These are phyloP conservation scores for Hirsutella minnesotensis DNA, from an alignment of 2,329 filamentous ascomycete genomes.

Conservation along the genomic window DNA sequence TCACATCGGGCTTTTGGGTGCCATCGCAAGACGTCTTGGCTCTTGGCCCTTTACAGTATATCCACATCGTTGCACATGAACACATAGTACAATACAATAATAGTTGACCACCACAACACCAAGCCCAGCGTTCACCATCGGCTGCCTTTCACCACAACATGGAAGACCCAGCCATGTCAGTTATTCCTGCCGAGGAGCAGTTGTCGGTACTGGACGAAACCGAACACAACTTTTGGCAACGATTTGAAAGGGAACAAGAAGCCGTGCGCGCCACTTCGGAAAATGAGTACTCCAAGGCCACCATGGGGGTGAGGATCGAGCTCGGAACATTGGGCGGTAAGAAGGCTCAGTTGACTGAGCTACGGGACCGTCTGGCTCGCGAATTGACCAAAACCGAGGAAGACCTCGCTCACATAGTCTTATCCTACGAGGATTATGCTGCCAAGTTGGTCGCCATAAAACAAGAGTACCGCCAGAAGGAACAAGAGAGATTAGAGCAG, in stretches of 20 bases:
- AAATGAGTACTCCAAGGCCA: conserved; percentile 12
- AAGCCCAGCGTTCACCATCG: too few species aligned
- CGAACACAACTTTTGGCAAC: conserved; percentile 22
- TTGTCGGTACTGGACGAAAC: conserved; percentile 23
- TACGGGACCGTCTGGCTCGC: conserved; percentile 14
- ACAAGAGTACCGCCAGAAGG: conserved; percentile 16
- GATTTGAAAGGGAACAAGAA: conserved; percentile 15
- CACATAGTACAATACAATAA: too few species aligned
- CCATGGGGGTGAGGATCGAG: conserved; percentile 15
- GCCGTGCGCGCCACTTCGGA: conserved; percentile 12
- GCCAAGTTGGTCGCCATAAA: conserved; percentile 22
- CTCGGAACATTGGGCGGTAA: conserved; percentile 17
- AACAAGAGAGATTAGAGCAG: conserved; percentile 15
- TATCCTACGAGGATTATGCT: conserved; percentile 18
- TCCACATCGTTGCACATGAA: too few species aligned
- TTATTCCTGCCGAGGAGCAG: conserved; percentile 18
- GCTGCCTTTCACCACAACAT: not conserved
- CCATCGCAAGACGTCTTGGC: too few species aligned
- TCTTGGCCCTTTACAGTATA: too few species aligned
- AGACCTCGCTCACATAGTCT: conserved; percentile 19
- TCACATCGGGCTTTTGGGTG: too few species aligned
- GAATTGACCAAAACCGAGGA: conserved; percentile 25
- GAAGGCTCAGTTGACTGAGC: conserved; percentile 15
- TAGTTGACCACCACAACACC: too few species aligned
- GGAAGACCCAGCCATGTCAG: conserved; percentile 14